Evolutionary conservation across 495 filamentous ascomycete species (phyloP).

Genomic region (Podospora tetraspora): DNA sequence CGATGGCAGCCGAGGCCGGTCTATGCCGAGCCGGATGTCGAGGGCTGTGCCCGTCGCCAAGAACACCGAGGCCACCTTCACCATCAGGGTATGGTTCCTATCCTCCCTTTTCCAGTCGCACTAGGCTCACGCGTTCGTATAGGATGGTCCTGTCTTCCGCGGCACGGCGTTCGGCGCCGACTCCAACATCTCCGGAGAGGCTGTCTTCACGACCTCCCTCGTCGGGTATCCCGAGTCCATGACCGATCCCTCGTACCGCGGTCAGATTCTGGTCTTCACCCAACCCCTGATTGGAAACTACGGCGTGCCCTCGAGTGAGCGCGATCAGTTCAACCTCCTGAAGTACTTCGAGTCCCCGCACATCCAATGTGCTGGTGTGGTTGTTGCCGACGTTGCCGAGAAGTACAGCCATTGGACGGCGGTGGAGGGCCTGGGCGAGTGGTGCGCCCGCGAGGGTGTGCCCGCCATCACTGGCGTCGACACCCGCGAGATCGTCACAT

Average conservation of each 20-base stretch:
- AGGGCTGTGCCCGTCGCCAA: constrained; percentile 54
- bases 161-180: constrained; percentile 91
- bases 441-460: constrained; percentile 94
- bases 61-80: constrained; percentile 81
- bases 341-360: constrained; percentile 95
- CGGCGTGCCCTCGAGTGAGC: constrained; percentile 73
- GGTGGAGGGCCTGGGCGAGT: constrained; percentile 84
- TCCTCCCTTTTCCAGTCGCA: not conserved
- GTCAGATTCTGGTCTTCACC: constrained; percentile 97
- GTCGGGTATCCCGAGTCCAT: constrained; percentile 97
- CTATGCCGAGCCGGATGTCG: constrained; percentile 40
- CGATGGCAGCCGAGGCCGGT: constrained; percentile 59
- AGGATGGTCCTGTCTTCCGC: constrained; percentile 87
- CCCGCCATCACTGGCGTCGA: constrained; percentile 96
- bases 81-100: constrained; percentile 64
- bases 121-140: constrained; percentile 10
- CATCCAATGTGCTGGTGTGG: constrained; percentile 91
- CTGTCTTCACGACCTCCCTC: constrained; percentile 88
- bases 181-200: constrained; percentile 87
- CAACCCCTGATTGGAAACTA: constrained; percentile 99
- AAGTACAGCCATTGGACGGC: constrained; percentile 98
- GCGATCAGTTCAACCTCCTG: constrained; percentile 72
- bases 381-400: constrained; percentile 88
- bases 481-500: constrained; percentile 92
- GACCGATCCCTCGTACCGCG: constrained; percentile 98